Evolutionary conservation across 345 rosid species (phyloP).

Genomic region (Erysimum cheiranthoides): DNA sequence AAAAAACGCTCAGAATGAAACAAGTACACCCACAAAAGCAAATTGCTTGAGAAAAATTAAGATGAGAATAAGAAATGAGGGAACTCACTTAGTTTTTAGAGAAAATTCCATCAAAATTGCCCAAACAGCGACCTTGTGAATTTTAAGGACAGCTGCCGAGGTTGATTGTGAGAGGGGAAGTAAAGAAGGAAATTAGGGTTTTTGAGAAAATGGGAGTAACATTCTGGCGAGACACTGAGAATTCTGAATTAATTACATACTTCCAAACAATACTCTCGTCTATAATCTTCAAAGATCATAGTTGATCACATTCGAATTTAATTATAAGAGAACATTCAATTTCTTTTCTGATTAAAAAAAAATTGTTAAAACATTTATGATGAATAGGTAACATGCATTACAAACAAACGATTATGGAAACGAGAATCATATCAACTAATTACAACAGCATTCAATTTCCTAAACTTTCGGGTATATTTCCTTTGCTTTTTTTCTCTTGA

Average conservation of each 20-base stretch:
- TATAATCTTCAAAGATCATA: too few relatives aligned
- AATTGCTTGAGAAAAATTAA: background rate
- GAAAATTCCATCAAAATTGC: background rate
- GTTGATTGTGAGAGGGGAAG: background rate
- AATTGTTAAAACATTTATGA: too few relatives aligned
- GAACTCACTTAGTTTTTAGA: slow-evolving; percentile 13
- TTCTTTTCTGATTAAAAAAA: too few relatives aligned
- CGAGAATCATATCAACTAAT: background rate
- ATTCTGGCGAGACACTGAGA: background rate
- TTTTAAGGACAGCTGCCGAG: background rate
- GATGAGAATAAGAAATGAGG: background rate
- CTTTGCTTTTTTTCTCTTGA: background rate
- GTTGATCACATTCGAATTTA: too few relatives aligned
- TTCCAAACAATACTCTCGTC: too few relatives aligned
- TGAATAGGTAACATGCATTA: too few relatives aligned
- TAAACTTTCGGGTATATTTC: slow-evolving; percentile 2
- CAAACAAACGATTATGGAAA: slow-evolving; percentile 8
- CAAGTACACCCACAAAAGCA: background rate
- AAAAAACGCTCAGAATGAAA: too few relatives aligned
- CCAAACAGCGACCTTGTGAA: background rate
- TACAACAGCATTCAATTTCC: background rate
- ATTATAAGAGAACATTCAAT: too few relatives aligned
- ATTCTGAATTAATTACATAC: background rate
- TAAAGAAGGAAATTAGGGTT: background rate
- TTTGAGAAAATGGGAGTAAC: background rate